Evolutionary conservation across 169 alveolate species (phyloP), one percentile per base, ranked within the genome.

Genomic region (Plasmodium gonderi): DNA sequence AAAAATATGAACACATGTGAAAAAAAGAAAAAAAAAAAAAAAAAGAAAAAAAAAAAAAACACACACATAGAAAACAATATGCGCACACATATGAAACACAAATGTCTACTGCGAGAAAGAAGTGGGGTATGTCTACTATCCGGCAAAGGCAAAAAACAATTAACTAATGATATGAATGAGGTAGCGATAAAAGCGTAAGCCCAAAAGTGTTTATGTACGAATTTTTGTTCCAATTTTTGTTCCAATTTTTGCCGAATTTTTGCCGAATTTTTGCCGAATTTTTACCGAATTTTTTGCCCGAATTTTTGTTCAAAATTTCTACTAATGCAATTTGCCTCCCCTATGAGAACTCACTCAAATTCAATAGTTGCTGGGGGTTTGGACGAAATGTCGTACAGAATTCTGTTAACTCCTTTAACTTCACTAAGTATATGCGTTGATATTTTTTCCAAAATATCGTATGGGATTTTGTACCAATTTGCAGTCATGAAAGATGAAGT

Each of bases 341-440:
- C 26, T 31, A 33, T 42, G 11, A 8, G 42, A 11, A 9, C 11
- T 83, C 26, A 83, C 38, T 83, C 92, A 38, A 83, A 95, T 75
- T 95, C 97, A 23, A 95, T 94, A 31, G 97, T 95, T 45, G 96
- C 94, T 1, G 97, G 97, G 20, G 95, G 96, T 76, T 95, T 95
- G 91, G 95, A 91, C 20, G 97, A 94, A 79, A 95, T 94, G 47
- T 95, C 97, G 49, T 91, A 93, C 78, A 94, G 80, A 64, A 95
- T 95, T 64, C 97, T 92, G 95, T 92, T 94, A 64, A 95, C 80
- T n/a, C 94, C 94, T 11, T 92, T 91, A 4, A 95, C 95, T 31
- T 95, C 95, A 17, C 95, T 77, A 20, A 96, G 79, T 65, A 95
- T 95, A 75, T 80, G 92, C 36, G 83, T 81, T 14, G 97, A 92